Conservation (phyloP, 2,329 filamentous ascomycete genomes). For the Sarocladium brachiariae region DNA sequence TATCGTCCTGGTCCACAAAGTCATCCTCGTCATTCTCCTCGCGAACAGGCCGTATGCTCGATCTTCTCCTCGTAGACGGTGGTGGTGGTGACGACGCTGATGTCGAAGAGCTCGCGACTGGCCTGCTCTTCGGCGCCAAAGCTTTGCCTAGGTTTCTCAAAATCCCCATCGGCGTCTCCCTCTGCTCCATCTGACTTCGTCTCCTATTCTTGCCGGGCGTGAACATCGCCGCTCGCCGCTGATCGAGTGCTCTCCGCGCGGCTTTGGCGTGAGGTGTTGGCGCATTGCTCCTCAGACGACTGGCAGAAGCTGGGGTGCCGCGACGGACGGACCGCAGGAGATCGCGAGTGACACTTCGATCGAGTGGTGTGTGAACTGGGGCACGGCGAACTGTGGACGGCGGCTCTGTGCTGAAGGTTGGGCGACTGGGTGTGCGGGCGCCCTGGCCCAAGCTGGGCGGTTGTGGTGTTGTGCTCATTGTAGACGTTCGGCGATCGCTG, state of each 20-base stretch:
- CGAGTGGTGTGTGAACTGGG: constrained; percentile 37
- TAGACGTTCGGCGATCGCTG: not conserved
- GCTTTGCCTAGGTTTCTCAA: constrained; percentile 47
- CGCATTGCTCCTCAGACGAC: constrained; percentile 28
- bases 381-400: constrained; percentile 29
- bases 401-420: constrained; percentile 27
- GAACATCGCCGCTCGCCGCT: constrained; percentile 51
- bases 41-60: constrained; percentile 20
- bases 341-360: constrained; percentile 27
- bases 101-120: constrained; percentile 41
- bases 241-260: constrained; percentile 50
- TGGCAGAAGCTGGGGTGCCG: constrained; percentile 38
- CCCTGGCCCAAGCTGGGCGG: constrained; percentile 3
- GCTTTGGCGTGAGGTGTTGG: constrained; percentile 56
- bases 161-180: constrained; percentile 48
- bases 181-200: constrained; percentile 48
- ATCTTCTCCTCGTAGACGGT: constrained; percentile 19
- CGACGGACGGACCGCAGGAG: constrained; percentile 31
- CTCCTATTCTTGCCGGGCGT: constrained; percentile 53
- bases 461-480: constrained; percentile 6
- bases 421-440: constrained; percentile 21
- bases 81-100: constrained; percentile 18
- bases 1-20: constrained; percentile 16
- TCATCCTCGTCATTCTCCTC: constrained; percentile 46
- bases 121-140: constrained; percentile 42